A percentile compares a stretch with the other conserved stretches of the same genome.
These are phyloP conservation scores for Penicillium soppii DNA, from an alignment of 495 filamentous ascomycete species.

Conservation along the genomic window DNA sequence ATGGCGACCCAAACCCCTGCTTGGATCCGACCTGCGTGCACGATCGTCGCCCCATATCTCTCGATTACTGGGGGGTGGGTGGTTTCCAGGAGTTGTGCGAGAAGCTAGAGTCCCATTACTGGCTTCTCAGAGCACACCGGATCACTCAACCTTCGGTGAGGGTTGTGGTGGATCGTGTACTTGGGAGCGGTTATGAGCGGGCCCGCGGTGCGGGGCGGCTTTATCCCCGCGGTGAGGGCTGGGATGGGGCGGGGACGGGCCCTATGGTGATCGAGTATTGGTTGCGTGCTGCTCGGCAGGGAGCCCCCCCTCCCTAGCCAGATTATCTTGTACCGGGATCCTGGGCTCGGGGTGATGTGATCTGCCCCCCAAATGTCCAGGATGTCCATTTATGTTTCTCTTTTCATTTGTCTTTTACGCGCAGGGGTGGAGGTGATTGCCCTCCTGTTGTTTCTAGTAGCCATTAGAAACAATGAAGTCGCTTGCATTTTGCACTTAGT, in stretches of 20 bases:
- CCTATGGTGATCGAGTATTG: conserved; percentile 32
- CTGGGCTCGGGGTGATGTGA: conserved; percentile 1
- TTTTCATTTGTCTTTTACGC: background rate
- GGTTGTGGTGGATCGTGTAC: conserved; percentile 24
- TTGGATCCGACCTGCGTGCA: conserved; percentile 20
- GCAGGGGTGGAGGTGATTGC: background rate
- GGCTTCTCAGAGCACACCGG: conserved; percentile 41
- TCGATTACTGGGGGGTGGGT: conserved; percentile 6
- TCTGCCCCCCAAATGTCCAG: background rate
- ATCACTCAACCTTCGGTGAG: conserved; percentile 35
- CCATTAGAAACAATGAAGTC: conserved; percentile 1
- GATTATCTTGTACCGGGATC: background rate
- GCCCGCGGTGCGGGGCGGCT: conserved; percentile 17
- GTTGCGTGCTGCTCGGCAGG: background rate
- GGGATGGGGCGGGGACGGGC: conserved; percentile 32
- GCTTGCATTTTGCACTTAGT: too few relatives aligned
- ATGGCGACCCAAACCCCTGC: conserved; percentile 27
- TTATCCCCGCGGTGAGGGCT: conserved; percentile 37
- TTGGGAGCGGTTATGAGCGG: conserved; percentile 33
- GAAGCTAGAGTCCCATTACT: conserved; percentile 30
- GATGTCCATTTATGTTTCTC: background rate
- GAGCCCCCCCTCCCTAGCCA: conserved; percentile 4
- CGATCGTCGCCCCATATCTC: conserved; percentile 16
- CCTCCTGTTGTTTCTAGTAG: background rate
- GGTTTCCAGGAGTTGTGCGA: conserved; percentile 19